A percentile compares a stretch with the other conserved stretches of the same genome.
Conservation (phyloP, 225 moss, liverwort and hornwort species). For the Climacium dendroides region DNA sequence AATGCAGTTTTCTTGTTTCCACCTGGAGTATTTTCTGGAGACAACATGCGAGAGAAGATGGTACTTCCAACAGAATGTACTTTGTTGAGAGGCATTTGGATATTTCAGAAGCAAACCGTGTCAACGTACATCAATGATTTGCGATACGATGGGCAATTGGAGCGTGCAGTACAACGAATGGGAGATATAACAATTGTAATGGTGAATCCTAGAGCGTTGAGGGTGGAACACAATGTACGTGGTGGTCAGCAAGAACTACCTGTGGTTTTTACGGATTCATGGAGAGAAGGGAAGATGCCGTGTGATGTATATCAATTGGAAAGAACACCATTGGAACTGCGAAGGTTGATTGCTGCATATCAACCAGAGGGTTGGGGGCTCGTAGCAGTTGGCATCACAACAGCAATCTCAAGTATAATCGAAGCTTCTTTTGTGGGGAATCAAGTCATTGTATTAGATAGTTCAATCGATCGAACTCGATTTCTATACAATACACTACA, state of each 20-base stretch:
- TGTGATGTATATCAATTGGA: accelerated
- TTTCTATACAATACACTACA: too few relatives aligned
- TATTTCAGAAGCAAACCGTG: neutral
- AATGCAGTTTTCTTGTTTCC: neutral
- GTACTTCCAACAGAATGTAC: neutral
- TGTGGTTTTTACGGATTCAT: accelerated
- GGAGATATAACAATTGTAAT: neutral
- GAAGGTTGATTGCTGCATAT: neutral
- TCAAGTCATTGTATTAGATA: too few relatives aligned
- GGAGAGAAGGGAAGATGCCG: accelerated
- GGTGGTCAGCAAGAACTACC: neutral
- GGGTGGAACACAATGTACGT: neutral
- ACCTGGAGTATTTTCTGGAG: neutral
- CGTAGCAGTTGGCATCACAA: too few relatives aligned
- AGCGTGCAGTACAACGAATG: neutral
- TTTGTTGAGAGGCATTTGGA: accelerated
- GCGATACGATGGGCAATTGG: accelerated
- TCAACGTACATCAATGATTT: neutral
- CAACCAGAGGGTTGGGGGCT: too few relatives aligned
- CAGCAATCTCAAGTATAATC: too few relatives aligned
- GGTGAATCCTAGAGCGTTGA: accelerated
- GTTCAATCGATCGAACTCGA: too few relatives aligned
- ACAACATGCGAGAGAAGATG: neutral
- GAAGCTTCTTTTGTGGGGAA: too few relatives aligned
- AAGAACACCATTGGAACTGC: accelerated